Base-by-base conservation (phyloP, 23 red algal genomes). In the Gracilaria caudata region DNA sequence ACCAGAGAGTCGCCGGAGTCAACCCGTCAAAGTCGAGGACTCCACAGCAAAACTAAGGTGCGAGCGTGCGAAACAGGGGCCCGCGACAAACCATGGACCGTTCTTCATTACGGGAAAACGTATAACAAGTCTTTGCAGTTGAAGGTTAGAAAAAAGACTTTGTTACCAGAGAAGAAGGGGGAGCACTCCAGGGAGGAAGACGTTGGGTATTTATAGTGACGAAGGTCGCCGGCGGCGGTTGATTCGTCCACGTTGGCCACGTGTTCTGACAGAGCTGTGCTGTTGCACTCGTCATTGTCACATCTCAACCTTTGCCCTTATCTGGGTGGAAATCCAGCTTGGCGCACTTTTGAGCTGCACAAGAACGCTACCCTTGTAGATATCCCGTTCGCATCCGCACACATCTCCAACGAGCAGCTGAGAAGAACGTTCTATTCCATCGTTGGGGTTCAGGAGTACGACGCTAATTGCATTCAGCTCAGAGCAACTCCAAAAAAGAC, bases 71-170 rank as follows among this genome's bases (percentile, higher is more conserved):
- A n/a, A 57, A 89, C 85, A 64, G 68, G 72, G 85, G 60, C 85
- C 74, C 56, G 85, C 68, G 72, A 37, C 68, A 46, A 38, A 64
- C 44, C 34, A 56, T 89, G 85, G 85, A 79, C 74, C 10, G 51
- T 24, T 89, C 85, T 24, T 86, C 85, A 89, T 75, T 54, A 89
- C 85, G 68, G 74, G 85, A 68, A 79, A 89, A 77, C 37, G 51
- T 77, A 78, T 78, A 53, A 78, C 70, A 77, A 89, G 85, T 89
- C 85, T 78, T 89, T 89, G 72, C 85, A 89, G 68, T 89, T 79
- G 33, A 89, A 89, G 85, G 85, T 89, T 89, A 89, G 85, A 89
- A 89, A 89, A 89, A 89, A 89, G 85, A 89, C 85, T 89, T 89
- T 44, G 61, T 66, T 80, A 60, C 37, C 65, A 17, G 40, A 51